phyloP scores from a whole-genome alignment of 345 rosid genomes.

The Cardamine chenopodiifolia region DNA sequence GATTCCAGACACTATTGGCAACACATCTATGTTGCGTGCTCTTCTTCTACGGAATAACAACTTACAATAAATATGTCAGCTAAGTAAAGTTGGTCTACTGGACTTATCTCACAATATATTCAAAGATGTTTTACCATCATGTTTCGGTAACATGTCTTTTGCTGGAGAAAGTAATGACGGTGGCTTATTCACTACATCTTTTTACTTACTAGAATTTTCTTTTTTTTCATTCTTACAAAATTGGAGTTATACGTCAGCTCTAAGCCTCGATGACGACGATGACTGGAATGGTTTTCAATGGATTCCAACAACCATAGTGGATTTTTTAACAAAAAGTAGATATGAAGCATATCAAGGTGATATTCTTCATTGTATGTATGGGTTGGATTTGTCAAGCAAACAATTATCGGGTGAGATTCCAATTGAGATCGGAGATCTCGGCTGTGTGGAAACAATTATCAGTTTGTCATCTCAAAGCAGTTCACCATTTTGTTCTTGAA shows the following conservation, averaged over 20 bases:
- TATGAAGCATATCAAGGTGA: neutral
- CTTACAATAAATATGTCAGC: conserved; percentile 40
- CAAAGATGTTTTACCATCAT: conserved; percentile 24
- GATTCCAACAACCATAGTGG: neutral
- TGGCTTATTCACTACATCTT: too few relatives aligned
- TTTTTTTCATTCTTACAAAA: neutral
- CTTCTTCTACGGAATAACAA: conserved; percentile 68
- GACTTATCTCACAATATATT: conserved; percentile 35
- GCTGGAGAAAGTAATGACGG: neutral
- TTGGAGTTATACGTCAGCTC: neutral
- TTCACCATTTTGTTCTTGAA: too few relatives aligned
- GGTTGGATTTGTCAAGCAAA: conserved; percentile 3
- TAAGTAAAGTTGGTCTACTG: conserved; percentile 18
- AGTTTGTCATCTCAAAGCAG: neutral
- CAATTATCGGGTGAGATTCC: neutral
- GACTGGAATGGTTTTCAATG: neutral
- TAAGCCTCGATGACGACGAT: neutral
- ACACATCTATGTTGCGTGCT: conserved; percentile 55
- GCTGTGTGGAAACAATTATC: too few relatives aligned
- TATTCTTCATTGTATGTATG: neutral
- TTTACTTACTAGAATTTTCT: too few relatives aligned
- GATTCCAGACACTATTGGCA: conserved; percentile 52
- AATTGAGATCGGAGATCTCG: neutral
- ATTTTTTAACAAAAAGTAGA: neutral
- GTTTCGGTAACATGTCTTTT: conserved; percentile 8